A percentile compares a stretch with the other conserved stretches of the same genome.
These are phyloP conservation scores for Porphyridium purpureum DNA, from an alignment of 23 red algal species.

Conservation along the genomic window DNA sequence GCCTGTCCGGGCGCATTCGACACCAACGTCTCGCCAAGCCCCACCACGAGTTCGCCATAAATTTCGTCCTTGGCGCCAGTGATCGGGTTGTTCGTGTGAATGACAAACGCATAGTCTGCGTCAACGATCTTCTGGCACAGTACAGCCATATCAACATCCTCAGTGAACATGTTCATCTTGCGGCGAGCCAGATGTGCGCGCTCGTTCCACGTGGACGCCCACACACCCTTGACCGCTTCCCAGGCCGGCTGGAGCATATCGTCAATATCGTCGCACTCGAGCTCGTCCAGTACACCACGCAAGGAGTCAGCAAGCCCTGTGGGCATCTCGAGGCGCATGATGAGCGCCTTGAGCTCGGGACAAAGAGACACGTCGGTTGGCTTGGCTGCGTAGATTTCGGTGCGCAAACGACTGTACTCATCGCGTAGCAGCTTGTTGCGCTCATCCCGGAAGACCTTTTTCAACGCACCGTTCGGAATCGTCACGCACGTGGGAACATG, in stretches of 20 bases:
- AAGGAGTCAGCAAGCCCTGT: slow-evolving; percentile 48
- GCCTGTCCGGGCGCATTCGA: slow-evolving; percentile 61
- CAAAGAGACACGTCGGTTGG: slow-evolving; percentile 45
- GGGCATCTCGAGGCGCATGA: slow-evolving; percentile 32
- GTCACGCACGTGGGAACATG: slow-evolving; percentile 40
- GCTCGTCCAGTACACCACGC: slow-evolving; percentile 52
- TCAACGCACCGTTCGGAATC: slow-evolving; percentile 63
- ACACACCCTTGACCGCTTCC: slow-evolving; percentile 62
- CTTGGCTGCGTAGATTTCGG: slow-evolving; percentile 18
- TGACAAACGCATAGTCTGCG: slow-evolving; percentile 88
- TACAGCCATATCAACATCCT: slow-evolving; percentile 88
- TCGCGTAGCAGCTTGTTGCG: slow-evolving; percentile 23
- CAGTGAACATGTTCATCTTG: slow-evolving; percentile 41
- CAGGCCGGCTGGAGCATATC: slow-evolving; percentile 37
- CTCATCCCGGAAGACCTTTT: slow-evolving; percentile 47
- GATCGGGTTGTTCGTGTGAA: slow-evolving; percentile 65
- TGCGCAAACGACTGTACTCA: slow-evolving; percentile 32
- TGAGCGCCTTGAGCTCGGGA: slow-evolving; percentile 29
- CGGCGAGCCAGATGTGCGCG: slow-evolving; percentile 66
- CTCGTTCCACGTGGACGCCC: slow-evolving; percentile 91
- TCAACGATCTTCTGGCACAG: slow-evolving; percentile 70
- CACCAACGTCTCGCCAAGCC: slow-evolving; percentile 56
- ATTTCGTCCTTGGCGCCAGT: slow-evolving; percentile 30
- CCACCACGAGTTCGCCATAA: slow-evolving; percentile 45
- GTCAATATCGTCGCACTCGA: slow-evolving; percentile 32